Conservation (phyloP, 1,139 yeast genomes). For the Geotrichum carabidarum region DNA sequence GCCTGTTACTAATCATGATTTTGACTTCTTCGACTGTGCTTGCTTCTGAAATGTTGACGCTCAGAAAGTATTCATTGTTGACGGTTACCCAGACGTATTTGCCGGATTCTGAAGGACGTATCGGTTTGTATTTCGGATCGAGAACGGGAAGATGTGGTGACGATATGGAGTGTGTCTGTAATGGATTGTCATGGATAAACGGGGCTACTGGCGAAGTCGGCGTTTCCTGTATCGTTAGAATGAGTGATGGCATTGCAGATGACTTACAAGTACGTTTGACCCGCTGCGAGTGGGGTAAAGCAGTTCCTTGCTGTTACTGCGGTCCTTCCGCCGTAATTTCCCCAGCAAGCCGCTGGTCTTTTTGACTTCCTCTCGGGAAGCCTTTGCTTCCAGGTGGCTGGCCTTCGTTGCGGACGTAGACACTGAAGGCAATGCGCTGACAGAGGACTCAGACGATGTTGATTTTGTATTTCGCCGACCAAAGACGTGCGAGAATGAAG, state of each 20-base stretch:
- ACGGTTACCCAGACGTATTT: slow-evolving; percentile 50
- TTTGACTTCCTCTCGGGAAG: slow-evolving; percentile 8
- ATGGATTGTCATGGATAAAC: neutral
- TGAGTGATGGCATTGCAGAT: too few species aligned
- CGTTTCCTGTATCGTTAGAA: slow-evolving; percentile 15
- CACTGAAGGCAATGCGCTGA: slow-evolving; percentile 2
- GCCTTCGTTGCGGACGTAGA: neutral
- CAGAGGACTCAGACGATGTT: slow-evolving; percentile 51
- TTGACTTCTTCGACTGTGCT: slow-evolving; percentile 38
- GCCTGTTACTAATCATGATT: slow-evolving; percentile 38
- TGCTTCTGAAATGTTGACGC: slow-evolving; percentile 43
- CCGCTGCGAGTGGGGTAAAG: slow-evolving; percentile 15
- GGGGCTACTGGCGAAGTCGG: slow-evolving; percentile 13
- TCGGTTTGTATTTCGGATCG: slow-evolving; percentile 14
- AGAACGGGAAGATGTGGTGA: neutral
- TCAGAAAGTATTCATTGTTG: slow-evolving; percentile 54
- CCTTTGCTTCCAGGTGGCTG: slow-evolving; percentile 4
- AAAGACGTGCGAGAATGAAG: slow-evolving; percentile 44
- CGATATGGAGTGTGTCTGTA: neutral
- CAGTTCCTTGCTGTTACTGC: slow-evolving; percentile 11
- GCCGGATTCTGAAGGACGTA: slow-evolving; percentile 22
- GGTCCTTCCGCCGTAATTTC: slow-evolving; percentile 16
- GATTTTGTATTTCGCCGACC: slow-evolving; percentile 57
- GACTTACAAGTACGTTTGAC: slow-evolving; percentile 17
- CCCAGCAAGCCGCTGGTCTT: slow-evolving; percentile 16